Conservation (phyloP, 2,329 filamentous ascomycete genomes). For the Penicillium sp. region DNA sequence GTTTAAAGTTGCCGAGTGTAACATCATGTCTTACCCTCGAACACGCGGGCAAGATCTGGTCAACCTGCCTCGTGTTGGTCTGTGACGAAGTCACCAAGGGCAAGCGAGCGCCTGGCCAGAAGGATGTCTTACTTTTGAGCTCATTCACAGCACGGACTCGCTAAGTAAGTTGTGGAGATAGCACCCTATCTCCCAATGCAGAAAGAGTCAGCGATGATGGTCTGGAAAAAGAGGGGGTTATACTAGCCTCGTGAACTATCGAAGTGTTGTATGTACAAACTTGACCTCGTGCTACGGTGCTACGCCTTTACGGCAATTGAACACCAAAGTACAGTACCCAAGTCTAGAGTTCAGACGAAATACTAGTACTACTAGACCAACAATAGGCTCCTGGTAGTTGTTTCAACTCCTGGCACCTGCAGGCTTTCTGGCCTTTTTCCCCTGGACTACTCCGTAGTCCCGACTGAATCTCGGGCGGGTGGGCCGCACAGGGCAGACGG, state of each 20-base stretch:
- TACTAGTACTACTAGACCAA: not conserved
- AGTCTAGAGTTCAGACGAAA: not conserved
- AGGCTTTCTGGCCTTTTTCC: constrained; percentile 1
- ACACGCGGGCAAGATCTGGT: constrained; percentile 3
- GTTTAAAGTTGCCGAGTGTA: not conserved
- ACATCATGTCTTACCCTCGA: constrained; percentile 14
- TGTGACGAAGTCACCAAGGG: not conserved
- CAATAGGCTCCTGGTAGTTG: constrained; percentile 17
- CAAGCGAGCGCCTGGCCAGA: not conserved
- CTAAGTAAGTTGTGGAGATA: constrained; percentile 1
- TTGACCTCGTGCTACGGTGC: not conserved
- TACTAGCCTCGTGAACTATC: not conserved
- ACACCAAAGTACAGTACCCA: no score
- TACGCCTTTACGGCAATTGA: not conserved
- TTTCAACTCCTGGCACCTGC: constrained; percentile 15
- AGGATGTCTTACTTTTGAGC: constrained; percentile 11
- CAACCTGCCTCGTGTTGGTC: not conserved
- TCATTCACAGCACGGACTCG: not conserved
- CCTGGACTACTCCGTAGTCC: not conserved
- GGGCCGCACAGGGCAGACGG: constrained; percentile 18
- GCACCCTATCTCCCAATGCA: constrained; percentile 2
- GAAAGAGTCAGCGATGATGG: not conserved
- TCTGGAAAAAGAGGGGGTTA: not conserved
- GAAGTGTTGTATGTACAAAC: not conserved
- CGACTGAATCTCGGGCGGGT: not conserved